phyloP scores from a whole-genome alignment of 352 stramenopile genomes.

The Globisporangium cystogenes region DNA sequence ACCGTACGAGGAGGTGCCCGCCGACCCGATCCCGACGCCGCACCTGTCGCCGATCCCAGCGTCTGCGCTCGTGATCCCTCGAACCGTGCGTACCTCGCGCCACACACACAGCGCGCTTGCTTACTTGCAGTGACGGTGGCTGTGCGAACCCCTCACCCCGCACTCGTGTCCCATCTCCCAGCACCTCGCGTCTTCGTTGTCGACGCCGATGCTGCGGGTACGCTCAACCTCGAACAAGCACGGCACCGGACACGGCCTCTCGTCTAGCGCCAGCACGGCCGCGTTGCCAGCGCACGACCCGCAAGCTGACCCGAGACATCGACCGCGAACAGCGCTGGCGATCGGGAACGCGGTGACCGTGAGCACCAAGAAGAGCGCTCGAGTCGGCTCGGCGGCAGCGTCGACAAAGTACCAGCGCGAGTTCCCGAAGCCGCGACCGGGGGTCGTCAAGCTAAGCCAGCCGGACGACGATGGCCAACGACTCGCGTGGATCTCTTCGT shows the following conservation, averaged over 20 bases:
- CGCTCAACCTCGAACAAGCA: conserved; percentile 16
- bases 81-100: conserved; percentile 22
- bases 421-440: conserved; percentile 46
- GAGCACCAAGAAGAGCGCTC: neutral
- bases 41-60: conserved; percentile 27
- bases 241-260: neutral
- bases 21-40: conserved; percentile 29
- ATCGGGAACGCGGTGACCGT: neutral
- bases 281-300: neutral
- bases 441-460: conserved; percentile 28
- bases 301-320: conserved; percentile 1
- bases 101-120: too few species aligned
- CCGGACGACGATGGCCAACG: conserved; percentile 31
- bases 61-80: conserved; percentile 29
- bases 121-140: too few species aligned
- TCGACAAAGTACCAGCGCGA: conserved; percentile 45
- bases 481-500: conserved; percentile 39
- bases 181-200: conserved; percentile 33
- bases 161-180: too few species aligned
- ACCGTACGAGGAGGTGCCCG: conserved; percentile 33
- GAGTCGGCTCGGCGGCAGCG: neutral
- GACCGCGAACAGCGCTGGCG: conserved; percentile 2
- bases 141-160: neutral
- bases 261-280: neutral
- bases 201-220: conserved; percentile 33